Percentiles rank a stretch among this genome's conserved stretches.
phyloP scores from a whole-genome alignment of 208 protist genomes.

The Leishmania tropica region DNA sequence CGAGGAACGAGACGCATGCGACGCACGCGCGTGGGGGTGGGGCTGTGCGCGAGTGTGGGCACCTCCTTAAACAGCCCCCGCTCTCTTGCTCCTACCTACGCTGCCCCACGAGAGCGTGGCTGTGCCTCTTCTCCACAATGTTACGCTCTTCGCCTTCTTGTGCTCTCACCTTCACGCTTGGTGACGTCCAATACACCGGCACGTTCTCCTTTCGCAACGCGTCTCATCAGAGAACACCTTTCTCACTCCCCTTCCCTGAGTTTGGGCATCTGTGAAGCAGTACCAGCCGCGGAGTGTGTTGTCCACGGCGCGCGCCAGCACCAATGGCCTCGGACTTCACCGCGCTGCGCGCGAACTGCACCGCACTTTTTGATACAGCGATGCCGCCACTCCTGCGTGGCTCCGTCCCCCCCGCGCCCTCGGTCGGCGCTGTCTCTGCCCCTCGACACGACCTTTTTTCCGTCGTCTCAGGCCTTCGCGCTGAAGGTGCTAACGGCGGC shows the following conservation, averaged over 20 bases:
- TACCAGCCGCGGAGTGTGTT: neutral
- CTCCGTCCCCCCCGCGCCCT: conserved; percentile 1
- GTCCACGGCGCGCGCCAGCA: neutral
- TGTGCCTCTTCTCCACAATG: neutral
- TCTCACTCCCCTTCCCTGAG: neutral
- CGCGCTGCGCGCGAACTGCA: conserved; percentile 34
- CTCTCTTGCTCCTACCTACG: too few relatives aligned
- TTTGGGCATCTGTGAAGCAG: neutral
- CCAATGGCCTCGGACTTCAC: conserved; percentile 33
- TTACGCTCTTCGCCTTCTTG: neutral
- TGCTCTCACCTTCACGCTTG: neutral
- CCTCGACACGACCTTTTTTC: conserved; percentile 10
- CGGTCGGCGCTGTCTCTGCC: conserved; percentile 3
- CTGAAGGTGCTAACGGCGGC: neutral
- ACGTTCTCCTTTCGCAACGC: neutral
- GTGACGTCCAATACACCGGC: neutral
- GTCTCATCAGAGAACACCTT: neutral
- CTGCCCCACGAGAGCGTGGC: neutral
- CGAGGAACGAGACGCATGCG: neutral
- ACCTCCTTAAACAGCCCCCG: too few relatives aligned
- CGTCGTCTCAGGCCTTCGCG: neutral
- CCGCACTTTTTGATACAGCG: conserved; percentile 41
- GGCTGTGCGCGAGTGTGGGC: neutral
- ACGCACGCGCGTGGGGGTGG: neutral
- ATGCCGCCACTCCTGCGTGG: conserved; percentile 60